Conservation (phyloP, 1,284 basidiomycete genomes). For the Acaromyces ingoldii region DNA sequence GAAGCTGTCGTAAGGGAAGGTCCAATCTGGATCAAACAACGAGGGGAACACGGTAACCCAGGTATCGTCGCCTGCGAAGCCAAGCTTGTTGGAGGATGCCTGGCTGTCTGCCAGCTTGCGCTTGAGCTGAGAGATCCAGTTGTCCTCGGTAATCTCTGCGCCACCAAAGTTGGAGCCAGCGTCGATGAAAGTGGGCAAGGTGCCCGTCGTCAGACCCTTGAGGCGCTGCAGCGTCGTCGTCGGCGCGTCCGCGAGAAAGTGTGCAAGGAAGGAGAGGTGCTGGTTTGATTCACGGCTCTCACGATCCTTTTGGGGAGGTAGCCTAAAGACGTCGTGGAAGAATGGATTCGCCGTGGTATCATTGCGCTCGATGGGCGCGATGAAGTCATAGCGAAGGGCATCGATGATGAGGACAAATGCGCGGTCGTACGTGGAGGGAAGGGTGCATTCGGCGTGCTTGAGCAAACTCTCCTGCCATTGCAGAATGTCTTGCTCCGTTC, state of each 20-base stretch:
- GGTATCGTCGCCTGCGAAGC: constrained; percentile 33
- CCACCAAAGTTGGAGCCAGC: constrained; percentile 85
- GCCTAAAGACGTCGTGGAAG: constrained; percentile 75
- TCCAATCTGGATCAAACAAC: constrained; percentile 65
- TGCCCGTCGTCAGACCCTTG: constrained; percentile 91
- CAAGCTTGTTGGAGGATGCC: neutral
- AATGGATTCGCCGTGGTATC: constrained; percentile 55
- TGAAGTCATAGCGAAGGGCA: constrained; percentile 88
- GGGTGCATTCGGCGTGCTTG: constrained; percentile 31
- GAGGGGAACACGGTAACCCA: constrained; percentile 86
- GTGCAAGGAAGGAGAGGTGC: constrained; percentile 73
- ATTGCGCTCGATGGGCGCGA: constrained; percentile 61
- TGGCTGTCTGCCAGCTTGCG: constrained; percentile 14
- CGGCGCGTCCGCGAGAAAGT: constrained; percentile 87
- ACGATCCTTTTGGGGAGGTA: constrained; percentile 64
- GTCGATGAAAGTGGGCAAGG: constrained; percentile 92
- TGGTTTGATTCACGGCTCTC: neutral
- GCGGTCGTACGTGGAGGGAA: constrained; percentile 49
- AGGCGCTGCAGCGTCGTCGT: constrained; percentile 92
- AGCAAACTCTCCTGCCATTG: constrained; percentile 25
- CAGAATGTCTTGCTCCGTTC: neutral
- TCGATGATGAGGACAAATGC: constrained; percentile 85
- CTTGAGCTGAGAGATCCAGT: constrained; percentile 57
- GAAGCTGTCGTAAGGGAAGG: constrained; percentile 88
- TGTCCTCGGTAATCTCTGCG: constrained; percentile 72